Evolutionary conservation across 176 grass and related monocot species (phyloP).

Genomic region (Oryza australiensis): DNA sequence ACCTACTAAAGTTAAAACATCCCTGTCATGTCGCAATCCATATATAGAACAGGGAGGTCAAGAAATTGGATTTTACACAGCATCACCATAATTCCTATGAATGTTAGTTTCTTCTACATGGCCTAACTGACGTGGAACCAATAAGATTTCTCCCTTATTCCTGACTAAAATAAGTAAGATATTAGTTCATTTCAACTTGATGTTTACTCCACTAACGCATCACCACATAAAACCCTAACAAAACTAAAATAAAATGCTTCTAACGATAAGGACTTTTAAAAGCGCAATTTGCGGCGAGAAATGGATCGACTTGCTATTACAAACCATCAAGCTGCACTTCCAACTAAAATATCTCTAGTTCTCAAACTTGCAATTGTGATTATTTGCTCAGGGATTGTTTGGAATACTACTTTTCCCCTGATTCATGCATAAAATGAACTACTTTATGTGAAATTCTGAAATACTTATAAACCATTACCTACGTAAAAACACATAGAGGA

Average conservation of each 20-base stretch:
- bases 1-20: conserved; percentile 52
- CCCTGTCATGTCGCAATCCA: conserved; percentile 35
- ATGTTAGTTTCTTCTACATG: neutral
- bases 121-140: conserved; percentile 17
- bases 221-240: neutral
- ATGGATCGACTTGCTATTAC: neutral
- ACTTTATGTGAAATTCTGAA: too few relatives aligned
- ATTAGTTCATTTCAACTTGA: conserved; percentile 17
- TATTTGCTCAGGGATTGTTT: neutral
- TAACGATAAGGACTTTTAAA: neutral
- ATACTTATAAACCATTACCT: too few relatives aligned
- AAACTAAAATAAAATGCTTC: conserved; percentile 2
- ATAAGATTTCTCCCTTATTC: neutral
- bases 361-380: neutral
- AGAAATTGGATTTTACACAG: neutral
- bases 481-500: too few relatives aligned
- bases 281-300: neutral
- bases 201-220: conserved; percentile 7
- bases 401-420: too few relatives aligned
- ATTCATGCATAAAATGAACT: too few relatives aligned
- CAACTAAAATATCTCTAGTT: neutral
- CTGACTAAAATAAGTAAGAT: neutral
- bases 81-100: neutral
- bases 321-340: neutral
- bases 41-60: conserved; percentile 8